Evolutionary conservation across 116 monocot species (phyloP).

Genomic region (Dioscorea cayenensis): DNA sequence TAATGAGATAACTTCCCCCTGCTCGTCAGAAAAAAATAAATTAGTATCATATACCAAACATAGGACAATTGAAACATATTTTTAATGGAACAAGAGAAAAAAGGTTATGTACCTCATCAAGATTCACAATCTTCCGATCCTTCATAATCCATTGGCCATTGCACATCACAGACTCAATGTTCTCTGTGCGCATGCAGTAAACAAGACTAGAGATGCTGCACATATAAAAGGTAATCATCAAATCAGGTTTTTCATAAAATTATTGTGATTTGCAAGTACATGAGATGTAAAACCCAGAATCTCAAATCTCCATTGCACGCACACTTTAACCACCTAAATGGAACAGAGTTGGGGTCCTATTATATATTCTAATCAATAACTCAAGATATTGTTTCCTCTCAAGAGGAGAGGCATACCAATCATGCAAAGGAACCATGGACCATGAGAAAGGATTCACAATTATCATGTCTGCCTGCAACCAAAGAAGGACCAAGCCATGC

Average conservation of each 20-base stretch:
- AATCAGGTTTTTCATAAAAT: no score
- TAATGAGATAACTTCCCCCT: constrained; percentile 44
- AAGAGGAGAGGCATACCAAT: constrained; percentile 39
- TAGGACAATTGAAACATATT: no score
- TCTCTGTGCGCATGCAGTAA: constrained; percentile 84
- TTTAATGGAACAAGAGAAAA: not conserved
- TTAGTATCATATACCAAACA: not conserved
- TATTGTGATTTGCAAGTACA: no score
- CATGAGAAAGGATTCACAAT: constrained; percentile 77
- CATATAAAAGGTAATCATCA: not conserved
- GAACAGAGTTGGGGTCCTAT: no score
- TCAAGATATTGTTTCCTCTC: no score
- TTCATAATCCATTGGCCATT: constrained; percentile 88
- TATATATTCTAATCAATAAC: no score
- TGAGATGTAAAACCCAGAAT: no score
- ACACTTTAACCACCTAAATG: no score
- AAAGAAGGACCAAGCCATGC: not conserved
- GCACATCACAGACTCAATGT: constrained; percentile 91
- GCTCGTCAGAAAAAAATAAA: not conserved
- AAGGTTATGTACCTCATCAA: constrained; percentile 57
- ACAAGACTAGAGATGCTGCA: constrained; percentile 86
- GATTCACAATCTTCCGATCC: constrained; percentile 53
- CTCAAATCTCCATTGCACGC: no score
- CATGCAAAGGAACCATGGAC: constrained; percentile 88
- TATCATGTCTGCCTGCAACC: constrained; percentile 73